These are phyloP conservation scores for Chrysosporium keratinophilum DNA, from an alignment of 2,329 filamentous ascomycete genomes.

Conservation along the genomic window DNA sequence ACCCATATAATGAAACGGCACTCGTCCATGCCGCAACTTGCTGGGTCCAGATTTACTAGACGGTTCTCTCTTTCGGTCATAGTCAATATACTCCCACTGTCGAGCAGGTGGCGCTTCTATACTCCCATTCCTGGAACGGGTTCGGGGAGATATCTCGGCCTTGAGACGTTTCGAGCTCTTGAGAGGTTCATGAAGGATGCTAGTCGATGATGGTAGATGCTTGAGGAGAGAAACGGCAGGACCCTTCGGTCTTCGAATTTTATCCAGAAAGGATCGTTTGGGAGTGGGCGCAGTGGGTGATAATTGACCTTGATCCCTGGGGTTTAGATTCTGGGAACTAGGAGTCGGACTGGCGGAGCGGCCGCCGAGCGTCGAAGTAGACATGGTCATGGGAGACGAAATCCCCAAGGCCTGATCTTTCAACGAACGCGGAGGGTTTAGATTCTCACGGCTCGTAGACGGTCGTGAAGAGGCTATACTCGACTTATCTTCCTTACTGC, in stretches of 20 bases:
- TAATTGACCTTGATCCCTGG: slow-evolving; percentile 36
- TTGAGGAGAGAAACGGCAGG: slow-evolving; percentile 29
- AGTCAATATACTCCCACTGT: slow-evolving; percentile 25
- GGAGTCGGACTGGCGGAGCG: slow-evolving; percentile 75
- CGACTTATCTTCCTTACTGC: slow-evolving; percentile 48
- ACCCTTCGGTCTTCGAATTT: slow-evolving; percentile 43
- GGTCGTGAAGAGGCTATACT: slow-evolving; percentile 6
- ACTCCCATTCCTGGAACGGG: slow-evolving; percentile 29
- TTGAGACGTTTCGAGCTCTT: slow-evolving; percentile 22
- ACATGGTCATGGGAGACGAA: slow-evolving; percentile 24
- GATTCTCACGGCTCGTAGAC: slow-evolving; percentile 25
- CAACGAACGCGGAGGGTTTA: slow-evolving; percentile 29
- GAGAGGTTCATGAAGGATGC: slow-evolving; percentile 23
- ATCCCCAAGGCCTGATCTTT: slow-evolving; percentile 31
- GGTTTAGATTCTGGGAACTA: slow-evolving; percentile 55
- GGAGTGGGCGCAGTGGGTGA: slow-evolving; percentile 31
- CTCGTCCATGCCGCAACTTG: slow-evolving; percentile 28
- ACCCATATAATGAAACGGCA: slow-evolving; percentile 25
- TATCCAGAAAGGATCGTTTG: slow-evolving; percentile 44
- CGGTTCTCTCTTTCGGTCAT: slow-evolving; percentile 30
- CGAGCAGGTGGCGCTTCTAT: slow-evolving; percentile 11
- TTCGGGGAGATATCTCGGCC: slow-evolving; percentile 27
- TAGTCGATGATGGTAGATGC: slow-evolving; percentile 25
- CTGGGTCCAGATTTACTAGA: slow-evolving; percentile 25
- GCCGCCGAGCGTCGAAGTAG: slow-evolving; percentile 40